A percentile compares a stretch with the other conserved stretches of the same genome.
Evolutionary conservation across 2,329 filamentous ascomycete genomes (phyloP).

Genomic region (Stylonectria norvegica): DNA sequence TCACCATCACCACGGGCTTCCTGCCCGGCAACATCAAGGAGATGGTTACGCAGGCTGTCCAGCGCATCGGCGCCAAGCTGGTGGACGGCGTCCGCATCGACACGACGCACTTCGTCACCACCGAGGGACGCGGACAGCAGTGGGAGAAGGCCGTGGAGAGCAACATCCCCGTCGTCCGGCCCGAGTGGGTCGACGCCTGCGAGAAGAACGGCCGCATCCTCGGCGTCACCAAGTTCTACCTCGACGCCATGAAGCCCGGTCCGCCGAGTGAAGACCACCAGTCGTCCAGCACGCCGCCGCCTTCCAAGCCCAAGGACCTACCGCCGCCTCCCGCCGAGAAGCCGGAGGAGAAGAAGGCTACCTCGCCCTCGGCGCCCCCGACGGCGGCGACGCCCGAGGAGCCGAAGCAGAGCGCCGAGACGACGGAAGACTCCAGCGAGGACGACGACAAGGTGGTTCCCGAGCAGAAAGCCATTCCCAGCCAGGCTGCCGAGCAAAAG

Average conservation of each 20-base stretch:
- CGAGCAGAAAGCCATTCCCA: constrained; percentile 36
- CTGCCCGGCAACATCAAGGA: constrained; percentile 72
- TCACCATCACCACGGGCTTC: constrained; percentile 89
- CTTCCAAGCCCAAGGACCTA: constrained; percentile 34
- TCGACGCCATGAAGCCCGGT: constrained; percentile 66
- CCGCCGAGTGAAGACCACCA: constrained; percentile 37
- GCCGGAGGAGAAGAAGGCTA: constrained; percentile 28
- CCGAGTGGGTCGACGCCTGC: constrained; percentile 97
- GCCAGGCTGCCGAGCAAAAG: constrained; percentile 51
- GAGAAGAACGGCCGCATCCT: constrained; percentile 89
- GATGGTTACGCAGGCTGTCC: constrained; percentile 69
- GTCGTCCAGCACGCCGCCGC: constrained; percentile 14
- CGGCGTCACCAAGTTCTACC: constrained; percentile 91
- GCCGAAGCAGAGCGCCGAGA: constrained; percentile 16
- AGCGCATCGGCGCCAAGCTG: constrained; percentile 88
- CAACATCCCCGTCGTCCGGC: constrained; percentile 95
- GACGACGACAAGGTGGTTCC: constrained; percentile 27
- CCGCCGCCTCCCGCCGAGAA: constrained; percentile 22
- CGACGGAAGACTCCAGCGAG: constrained; percentile 21
- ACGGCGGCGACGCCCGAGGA: constrained; percentile 34
- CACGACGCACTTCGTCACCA: constrained; percentile 97
- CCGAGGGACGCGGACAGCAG: constrained; percentile 79
- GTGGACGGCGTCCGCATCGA: constrained; percentile 90
- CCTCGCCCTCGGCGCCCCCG: too few relatives aligned
- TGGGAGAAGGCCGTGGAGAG: constrained; percentile 98